Conservation (phyloP, 352 stramenopile species). For the Synura sp. region DNA sequence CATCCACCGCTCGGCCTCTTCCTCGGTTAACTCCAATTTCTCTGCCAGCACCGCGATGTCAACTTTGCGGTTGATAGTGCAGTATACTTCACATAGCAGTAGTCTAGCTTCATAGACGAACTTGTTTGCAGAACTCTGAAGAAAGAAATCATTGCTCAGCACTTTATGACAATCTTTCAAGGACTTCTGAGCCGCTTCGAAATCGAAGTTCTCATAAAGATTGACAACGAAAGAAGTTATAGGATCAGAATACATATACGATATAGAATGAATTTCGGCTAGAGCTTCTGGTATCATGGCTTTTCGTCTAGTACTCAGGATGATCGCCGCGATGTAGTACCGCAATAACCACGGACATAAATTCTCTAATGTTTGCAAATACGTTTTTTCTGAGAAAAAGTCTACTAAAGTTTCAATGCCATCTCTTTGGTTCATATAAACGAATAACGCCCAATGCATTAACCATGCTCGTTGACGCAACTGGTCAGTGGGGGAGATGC, state of each 20-base stretch:
- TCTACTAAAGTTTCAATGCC: neutral
- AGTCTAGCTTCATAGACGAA: constrained; percentile 35
- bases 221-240: neutral
- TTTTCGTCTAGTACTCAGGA: neutral
- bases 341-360: constrained; percentile 30
- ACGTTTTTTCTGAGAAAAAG: neutral
- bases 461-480: constrained; percentile 20
- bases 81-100: constrained; percentile 36
- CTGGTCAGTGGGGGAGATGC: neutral
- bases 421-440: constrained; percentile 8
- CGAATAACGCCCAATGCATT: constrained; percentile 32
- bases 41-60: constrained; percentile 11
- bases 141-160: constrained; percentile 30
- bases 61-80: neutral
- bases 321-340: constrained; percentile 16
- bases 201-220: constrained; percentile 14
- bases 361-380: constrained; percentile 30
- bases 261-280: neutral
- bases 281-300: neutral
- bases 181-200: neutral
- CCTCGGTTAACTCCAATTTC: constrained; percentile 13
- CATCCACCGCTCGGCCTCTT: constrained; percentile 35
- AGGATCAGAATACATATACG: constrained; percentile 1
- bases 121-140: neutral
- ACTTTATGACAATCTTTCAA: neutral